Percentiles rank a stretch among this genome's conserved stretches.
Evolutionary conservation across 306 rosid species (phyloP).

Genomic region (Cucurbita pepo): DNA sequence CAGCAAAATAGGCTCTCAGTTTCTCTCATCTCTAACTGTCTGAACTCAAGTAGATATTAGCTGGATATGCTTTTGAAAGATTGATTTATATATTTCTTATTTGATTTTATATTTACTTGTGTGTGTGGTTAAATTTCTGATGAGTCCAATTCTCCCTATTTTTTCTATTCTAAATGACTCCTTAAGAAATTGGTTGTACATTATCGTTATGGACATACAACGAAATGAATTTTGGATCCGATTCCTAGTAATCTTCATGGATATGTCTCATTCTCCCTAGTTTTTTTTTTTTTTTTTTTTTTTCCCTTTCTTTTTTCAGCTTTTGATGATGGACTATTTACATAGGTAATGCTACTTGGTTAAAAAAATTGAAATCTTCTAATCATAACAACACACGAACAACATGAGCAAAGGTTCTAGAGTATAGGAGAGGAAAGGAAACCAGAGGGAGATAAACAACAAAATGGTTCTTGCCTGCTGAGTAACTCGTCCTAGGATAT

Average conservation of each 20-base stretch:
- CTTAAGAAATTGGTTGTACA: neutral
- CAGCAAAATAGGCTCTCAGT: neutral
- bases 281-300: no score
- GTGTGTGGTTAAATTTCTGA: neutral
- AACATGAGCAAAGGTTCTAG: neutral
- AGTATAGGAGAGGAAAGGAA: neutral
- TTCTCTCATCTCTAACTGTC: neutral
- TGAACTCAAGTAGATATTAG: neutral
- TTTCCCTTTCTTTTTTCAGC: no score
- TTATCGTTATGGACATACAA: neutral
- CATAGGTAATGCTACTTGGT: neutral
- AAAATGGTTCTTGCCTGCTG: slow-evolving; percentile 59
- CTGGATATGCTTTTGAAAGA: neutral
- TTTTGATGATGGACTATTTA: neutral
- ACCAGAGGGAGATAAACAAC: neutral
- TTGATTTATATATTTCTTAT: neutral
- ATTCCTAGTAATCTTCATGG: neutral
- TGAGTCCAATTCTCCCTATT: neutral
- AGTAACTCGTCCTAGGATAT: slow-evolving; percentile 65
- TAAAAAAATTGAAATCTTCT: neutral
- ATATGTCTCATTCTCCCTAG: no score
- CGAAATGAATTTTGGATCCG: neutral
- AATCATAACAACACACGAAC: neutral
- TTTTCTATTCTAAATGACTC: neutral
- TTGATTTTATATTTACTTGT: neutral